Evolutionary conservation across 164 flowering plant genomes (phyloP), one percentile per base, ranked within the genome.

Genomic region (Sedum album): DNA sequence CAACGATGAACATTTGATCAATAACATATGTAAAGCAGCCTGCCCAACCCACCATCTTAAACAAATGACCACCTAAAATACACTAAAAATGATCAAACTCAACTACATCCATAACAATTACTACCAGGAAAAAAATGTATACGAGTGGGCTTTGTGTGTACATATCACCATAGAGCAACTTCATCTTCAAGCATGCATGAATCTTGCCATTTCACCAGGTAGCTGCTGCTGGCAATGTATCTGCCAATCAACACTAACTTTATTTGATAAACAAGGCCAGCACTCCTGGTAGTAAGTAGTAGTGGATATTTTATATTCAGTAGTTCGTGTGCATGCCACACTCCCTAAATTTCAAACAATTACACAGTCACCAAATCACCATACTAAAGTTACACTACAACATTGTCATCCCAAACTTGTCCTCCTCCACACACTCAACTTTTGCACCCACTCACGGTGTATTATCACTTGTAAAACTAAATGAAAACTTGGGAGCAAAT

Each of bases 371-470:
- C 28, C 11, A n/a, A n/a, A 18, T 21, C 25, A 55, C 4, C 60
- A 9, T 7, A 55, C 13, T 25, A 55, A 25, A 25, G 25, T 25
- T 30, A 2, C 60, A 25, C 9, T 53, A 53, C 25, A 53, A 23
- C 25, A 23, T 51, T 18, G 2, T 6, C 9, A 53, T 30, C 18
- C 60, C 30, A 25, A 14, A 53, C 30, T 53, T 53, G 60, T 6
- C 0, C 1, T 38, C 10, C 28, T 53, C 28, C 26, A 53, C 60
- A 55, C 60, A 55, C 60, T 11, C 60, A 53, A 53, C 60, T 55
- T 55, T 55, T 55, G 18, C 60, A 55, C 64, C 73, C 66, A 31
- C 66, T 21, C 41, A 63, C n/a, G n/a, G n/a, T n/a, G 33, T 17
- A 31, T 8, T 6, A 17, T 62, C 14, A 31, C 10, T 5, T 8